phyloP scores from a whole-genome alignment of 495 filamentous ascomycete species.

The Chaetomium tenue region DNA sequence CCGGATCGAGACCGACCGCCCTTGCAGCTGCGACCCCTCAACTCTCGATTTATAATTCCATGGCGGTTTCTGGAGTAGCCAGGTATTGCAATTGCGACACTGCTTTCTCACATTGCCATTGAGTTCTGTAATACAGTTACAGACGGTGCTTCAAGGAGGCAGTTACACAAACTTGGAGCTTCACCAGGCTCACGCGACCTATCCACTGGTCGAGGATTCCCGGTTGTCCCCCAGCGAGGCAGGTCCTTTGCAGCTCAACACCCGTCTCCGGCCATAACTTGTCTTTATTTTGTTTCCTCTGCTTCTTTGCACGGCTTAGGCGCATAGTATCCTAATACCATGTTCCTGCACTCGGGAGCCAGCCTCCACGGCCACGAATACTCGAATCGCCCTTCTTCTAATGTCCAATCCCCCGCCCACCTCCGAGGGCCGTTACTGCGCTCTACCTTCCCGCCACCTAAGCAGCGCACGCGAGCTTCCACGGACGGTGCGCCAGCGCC shows the following conservation, averaged over 20 bases:
- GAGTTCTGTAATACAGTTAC: neutral
- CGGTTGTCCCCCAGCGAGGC: constrained; percentile 15
- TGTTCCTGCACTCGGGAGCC: constrained; percentile 52
- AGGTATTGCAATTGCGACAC: neutral
- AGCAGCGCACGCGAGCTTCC: constrained; percentile 24
- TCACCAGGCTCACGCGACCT: neutral
- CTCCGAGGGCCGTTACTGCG: constrained; percentile 46
- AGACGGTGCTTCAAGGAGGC: neutral
- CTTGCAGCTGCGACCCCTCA: neutral
- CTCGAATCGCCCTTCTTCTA: constrained; percentile 42
- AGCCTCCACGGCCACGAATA: constrained; percentile 58
- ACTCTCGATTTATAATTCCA: neutral
- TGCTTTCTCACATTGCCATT: neutral
- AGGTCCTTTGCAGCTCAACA: constrained; percentile 17
- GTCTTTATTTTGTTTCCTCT: neutral
- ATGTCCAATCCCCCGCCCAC: constrained; percentile 33
- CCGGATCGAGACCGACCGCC: neutral
- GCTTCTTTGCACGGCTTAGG: neutral
- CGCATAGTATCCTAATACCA: constrained; percentile 19
- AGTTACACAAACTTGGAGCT: neutral
- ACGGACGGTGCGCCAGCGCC: constrained; percentile 17
- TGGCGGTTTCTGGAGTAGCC: neutral
- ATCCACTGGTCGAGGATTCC: neutral
- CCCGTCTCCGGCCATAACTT: constrained; percentile 4
- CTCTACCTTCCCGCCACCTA: constrained; percentile 41